These are phyloP conservation scores for Blepharisma undulans DNA, from an alignment of 169 alveolate genomes.

Conservation along the genomic window DNA sequence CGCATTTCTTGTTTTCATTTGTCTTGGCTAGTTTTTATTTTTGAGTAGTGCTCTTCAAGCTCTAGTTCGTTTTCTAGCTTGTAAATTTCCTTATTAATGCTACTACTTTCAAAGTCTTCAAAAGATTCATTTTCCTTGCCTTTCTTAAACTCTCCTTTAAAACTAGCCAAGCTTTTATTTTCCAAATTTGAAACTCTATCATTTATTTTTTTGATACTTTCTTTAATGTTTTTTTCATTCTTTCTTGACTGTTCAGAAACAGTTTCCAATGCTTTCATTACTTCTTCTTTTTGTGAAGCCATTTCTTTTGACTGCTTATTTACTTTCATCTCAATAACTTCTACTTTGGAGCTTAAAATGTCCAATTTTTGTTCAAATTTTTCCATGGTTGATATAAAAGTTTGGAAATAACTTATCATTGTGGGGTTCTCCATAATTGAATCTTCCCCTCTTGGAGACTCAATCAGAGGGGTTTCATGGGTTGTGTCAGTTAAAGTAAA, in stretches of 20 bases:
- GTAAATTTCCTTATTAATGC: not conserved
- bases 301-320: not conserved
- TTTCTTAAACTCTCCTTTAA: not conserved
- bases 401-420: not conserved
- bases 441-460: not conserved
- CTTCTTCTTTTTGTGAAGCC: not conserved
- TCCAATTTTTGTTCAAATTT: not conserved
- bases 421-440: not conserved
- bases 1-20: not conserved
- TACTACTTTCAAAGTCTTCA: not conserved
- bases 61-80: not conserved
- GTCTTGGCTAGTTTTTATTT: not conserved
- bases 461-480: not conserved
- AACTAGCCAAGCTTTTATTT: too few species aligned
- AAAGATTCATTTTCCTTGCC: not conserved
- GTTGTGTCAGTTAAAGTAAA: not conserved
- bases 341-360: not conserved
- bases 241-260: not conserved
- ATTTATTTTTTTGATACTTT: not conserved
- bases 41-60: not conserved
- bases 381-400: not conserved
- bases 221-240: not conserved
- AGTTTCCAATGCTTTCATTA: not conserved
- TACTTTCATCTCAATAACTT: not conserved
- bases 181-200: not conserved